Conservation (phyloP, 768 basidiomycete genomes). For the Mycena belliarum region DNA sequence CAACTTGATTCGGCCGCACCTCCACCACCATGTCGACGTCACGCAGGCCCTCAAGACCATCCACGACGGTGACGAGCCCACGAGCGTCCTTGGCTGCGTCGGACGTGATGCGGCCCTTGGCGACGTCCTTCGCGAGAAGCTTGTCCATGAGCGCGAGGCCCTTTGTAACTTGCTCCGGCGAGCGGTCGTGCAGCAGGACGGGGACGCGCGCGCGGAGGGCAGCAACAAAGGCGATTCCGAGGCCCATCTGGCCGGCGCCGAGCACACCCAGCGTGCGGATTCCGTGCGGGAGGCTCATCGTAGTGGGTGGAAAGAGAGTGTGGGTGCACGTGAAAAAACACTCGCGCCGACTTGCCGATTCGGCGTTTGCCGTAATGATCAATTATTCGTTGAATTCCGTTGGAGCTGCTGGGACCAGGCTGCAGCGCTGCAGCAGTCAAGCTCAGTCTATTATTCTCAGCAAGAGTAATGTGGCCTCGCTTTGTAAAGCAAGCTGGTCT, state of each 20-base stretch:
- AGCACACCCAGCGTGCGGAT: slow-evolving; percentile 77
- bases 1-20: slow-evolving; percentile 41
- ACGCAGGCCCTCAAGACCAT: slow-evolving; percentile 57
- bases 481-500: too few relatives aligned
- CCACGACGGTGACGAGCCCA: slow-evolving; percentile 62
- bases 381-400: too few relatives aligned
- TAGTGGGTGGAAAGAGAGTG: background rate
- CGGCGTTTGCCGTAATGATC: too few relatives aligned
- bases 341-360: too few relatives aligned
- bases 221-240: slow-evolving; percentile 88
- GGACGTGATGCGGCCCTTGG: slow-evolving; percentile 72
- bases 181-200: slow-evolving; percentile 83
- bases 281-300: slow-evolving; percentile 66
- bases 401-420: too few relatives aligned
- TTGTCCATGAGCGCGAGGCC: slow-evolving; percentile 77
- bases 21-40: slow-evolving; percentile 93
- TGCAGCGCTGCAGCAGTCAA: too few relatives aligned
- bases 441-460: too few relatives aligned
- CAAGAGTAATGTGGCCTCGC: too few relatives aligned
- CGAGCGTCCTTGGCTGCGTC: slow-evolving; percentile 75
- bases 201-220: slow-evolving; percentile 84
- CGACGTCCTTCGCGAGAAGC: slow-evolving; percentile 85
- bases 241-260: slow-evolving; percentile 88
- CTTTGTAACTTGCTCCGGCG: slow-evolving; percentile 68
- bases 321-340: too few relatives aligned